Evolutionary conservation across 2,329 filamentous ascomycete genomes (phyloP), one percentile per base, ranked within the genome.

Genomic region (Fusarium multiceps): DNA sequence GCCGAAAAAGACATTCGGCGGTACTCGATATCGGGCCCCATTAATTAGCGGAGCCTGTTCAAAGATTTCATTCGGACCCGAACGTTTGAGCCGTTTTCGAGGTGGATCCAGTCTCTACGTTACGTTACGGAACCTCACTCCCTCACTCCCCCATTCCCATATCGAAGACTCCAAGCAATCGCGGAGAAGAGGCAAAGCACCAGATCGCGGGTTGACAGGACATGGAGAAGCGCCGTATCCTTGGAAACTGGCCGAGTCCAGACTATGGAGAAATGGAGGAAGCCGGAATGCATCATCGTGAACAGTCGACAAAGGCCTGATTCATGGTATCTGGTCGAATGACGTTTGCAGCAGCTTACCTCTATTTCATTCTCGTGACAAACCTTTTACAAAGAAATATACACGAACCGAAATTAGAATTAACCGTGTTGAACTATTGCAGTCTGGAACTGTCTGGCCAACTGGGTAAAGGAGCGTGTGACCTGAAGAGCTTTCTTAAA

Each of bases 1-100:
- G 63, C 64, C 63, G 64, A 68, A 67, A 46, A 53, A 58, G 47
- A 43, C 28, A 48, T 58, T 67, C 64, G 64, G 64, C 63, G 64
- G 54, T 67, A 67, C 64, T 67, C 57, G 51, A 63, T 50, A 21
- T 16, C 13, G 3, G 43, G 57, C 45, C 32, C 64, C 64, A 68
- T 63, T 48, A 34, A 50, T 37, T 23, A 43, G 63, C 54, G 63
- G 57, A 37, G 18, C 10, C 34, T 13, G 4, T 11, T 13, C 23
- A 43, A 55, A 27, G 61, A 62, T 55, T 37, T 37, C 34, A 49
- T 32, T 66, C 63, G 63, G 63, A 66, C 63, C 63, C 63, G 63
- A 66, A 42, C 32, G 30, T 55, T 61, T 51, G 14, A 66, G 50
- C 59, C 55, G 61, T 66, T 23, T 41, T 41, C 30, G 42, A 23